Base-by-base conservation (phyloP, 2,329 filamentous ascomycete genomes). In the Arthrinium phaeospermum region DNA sequence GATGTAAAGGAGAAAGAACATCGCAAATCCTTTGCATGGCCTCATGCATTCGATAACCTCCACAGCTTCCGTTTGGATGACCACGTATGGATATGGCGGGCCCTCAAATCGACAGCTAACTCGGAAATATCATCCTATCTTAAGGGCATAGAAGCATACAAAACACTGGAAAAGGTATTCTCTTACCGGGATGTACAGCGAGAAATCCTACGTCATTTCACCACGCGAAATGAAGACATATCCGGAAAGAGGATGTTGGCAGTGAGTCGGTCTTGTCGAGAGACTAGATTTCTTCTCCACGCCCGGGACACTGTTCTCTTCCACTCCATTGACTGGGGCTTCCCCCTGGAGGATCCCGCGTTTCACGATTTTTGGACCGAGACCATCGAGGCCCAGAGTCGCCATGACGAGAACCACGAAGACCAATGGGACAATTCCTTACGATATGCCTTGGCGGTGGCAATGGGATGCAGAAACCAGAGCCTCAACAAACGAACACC, bases 61-160 rank as follows among this genome's bases (percentile, higher is more conserved):
- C 61, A 72, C 14, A 68, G 27, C 0, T 76, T 74, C 14, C 68
- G 73, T 14, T 68, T 76, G 16, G 72, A 72, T 10, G 75, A 75
- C n/a, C 72, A 75, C 19, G 46, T 75, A 1, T 74, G 75, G 74
- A 44, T 75, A 0, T 76, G 73, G 73, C 75, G 37, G 8, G 72
- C 71, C 16, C 24, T 76, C 12, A 73, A 72, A 24, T 49, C 57
- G 1, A n/a, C 74, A 3, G 74, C 73, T 1, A 71, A 72, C 49
- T 71, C 71, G 0, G 75, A 75, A 47, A 76, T 74, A 3, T 69
- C 53, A 5, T 68, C 72, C 12, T 72, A 72, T 37, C 51, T 53
- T 2, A 12, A 30, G 13, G 14, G 5, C 24, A 6, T 30, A 4
- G 24, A 53, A 4, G 24, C 51, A 2, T 27, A 10, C 24, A 53